Evolutionary conservation across 1,139 yeast genomes (phyloP), one percentile per base, ranked within the genome.

Genomic region (Nakaseomyces nivariensis): DNA sequence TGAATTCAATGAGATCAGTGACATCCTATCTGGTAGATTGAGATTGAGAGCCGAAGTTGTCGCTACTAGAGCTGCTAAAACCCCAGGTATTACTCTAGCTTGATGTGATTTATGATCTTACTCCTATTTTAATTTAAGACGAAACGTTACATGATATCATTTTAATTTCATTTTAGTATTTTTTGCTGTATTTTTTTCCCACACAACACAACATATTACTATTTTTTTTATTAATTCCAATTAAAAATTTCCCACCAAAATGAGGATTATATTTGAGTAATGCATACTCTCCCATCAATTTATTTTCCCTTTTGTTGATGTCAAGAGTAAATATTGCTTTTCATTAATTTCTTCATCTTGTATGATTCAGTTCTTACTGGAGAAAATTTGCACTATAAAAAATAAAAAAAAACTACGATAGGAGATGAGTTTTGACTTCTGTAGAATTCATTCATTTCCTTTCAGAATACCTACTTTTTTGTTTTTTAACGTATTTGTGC

Each of bases 21-120:
- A 82, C 60, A 77, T 84, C 61, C 72, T 85, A 61, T 83, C 89
- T 61, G 92, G 92, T 38, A 73, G 87, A 61, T 63, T 74, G 49
- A 65, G 72, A 54, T 64, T 81, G 46, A 71, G 82, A 62, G 72
- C 72, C 51, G 68, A 67, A 55, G 61, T 62, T 27, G 60, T 56
- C 31, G 59, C 62, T 49, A 47, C 46, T 31, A 36, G 40, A n/a
- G 56, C 57, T 46, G 57, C 52, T 11, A 47, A 47, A 11, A 38
- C 42, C 42, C 31, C 42, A 24, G 42, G 42, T 11, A 25, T 38
- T 25, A 38, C 42, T 38, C 31, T 24, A 24, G 42, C 42, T 11
- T 38, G 31, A 38, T 38, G 31, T 38, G 31, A 38, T 25, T 38
- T 38, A 38, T 25, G 42, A 49, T 46, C 58, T 46, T 44, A 48